Percentiles rank a stretch among this genome's conserved stretches.
These are phyloP conservation scores for Linum usitatissimum DNA, from an alignment of 345 rosid species.

Conservation along the genomic window DNA sequence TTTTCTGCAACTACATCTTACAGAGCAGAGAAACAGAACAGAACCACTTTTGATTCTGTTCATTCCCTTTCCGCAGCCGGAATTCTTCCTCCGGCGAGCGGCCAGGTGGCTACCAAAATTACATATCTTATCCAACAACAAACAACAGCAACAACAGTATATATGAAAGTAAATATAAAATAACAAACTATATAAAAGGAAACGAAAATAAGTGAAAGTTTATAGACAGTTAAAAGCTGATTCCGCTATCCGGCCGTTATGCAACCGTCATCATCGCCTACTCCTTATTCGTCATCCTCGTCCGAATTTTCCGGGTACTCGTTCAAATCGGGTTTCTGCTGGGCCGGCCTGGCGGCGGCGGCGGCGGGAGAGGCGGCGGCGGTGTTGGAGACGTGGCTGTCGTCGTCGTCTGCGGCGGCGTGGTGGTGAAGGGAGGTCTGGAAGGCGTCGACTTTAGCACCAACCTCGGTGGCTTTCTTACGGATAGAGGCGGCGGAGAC, in stretches of 20 bases:
- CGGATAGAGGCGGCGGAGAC: slow-evolving; percentile 31
- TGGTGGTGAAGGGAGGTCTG: slow-evolving; percentile 11
- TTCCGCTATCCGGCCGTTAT: too few relatives aligned
- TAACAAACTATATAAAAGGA: background rate
- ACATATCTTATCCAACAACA: too few relatives aligned
- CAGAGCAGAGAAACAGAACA: too few relatives aligned
- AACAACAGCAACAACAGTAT: too few relatives aligned
- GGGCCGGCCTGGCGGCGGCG: background rate
- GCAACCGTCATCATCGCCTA: background rate
- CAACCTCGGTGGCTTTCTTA: slow-evolving; percentile 37
- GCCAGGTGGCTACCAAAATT: background rate
- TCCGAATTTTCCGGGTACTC: slow-evolving; percentile 26
- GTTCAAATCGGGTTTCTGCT: slow-evolving; percentile 35
- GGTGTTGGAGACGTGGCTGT: background rate
- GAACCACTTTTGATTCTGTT: too few relatives aligned
- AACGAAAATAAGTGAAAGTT: background rate
- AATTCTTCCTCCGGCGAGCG: too few relatives aligned
- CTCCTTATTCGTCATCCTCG: slow-evolving; percentile 4
- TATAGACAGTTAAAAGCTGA: background rate
- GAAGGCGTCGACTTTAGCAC: slow-evolving; percentile 35
- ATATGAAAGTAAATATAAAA: background rate
- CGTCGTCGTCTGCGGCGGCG: background rate
- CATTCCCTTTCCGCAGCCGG: too few relatives aligned
- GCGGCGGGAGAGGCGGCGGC: background rate
- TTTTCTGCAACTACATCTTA: too few relatives aligned